Conservation (phyloP, 768 basidiomycete species). For the Pluteus cervinus region DNA sequence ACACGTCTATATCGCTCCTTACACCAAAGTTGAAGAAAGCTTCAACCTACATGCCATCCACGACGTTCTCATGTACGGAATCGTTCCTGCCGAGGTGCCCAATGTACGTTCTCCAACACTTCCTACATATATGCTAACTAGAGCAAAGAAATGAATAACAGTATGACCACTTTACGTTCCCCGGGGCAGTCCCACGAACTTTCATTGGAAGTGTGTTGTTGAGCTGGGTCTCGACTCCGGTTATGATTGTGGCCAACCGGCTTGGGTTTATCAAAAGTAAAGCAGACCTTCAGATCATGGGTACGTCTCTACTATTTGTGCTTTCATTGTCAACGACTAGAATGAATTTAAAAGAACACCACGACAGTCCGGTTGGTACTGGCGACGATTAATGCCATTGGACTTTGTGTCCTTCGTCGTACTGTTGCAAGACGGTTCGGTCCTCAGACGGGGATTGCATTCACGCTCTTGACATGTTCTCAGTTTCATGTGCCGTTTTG, state of each 20-base stretch:
- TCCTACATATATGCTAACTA: background rate
- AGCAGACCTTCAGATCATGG: conserved; percentile 61
- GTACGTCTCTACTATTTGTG: conserved; percentile 33
- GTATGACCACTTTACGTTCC: conserved; percentile 89
- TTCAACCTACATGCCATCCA: conserved; percentile 92
- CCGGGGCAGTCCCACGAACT: conserved; percentile 85
- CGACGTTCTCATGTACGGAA: conserved; percentile 79
- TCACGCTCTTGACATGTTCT: conserved; percentile 62
- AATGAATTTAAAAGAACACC: conserved; percentile 1
- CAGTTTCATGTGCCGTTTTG: conserved; percentile 94
- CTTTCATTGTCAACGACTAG: background rate
- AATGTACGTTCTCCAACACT: conserved; percentile 36
- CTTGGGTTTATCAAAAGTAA: conserved; percentile 47
- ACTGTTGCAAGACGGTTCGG: conserved; percentile 65
- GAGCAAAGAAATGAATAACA: conserved; percentile 21
- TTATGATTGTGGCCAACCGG: conserved; percentile 33
- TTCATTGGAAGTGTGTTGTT: conserved; percentile 76
- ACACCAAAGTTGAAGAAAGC: conserved; percentile 96
- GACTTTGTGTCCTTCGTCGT: conserved; percentile 58
- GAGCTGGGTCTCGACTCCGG: conserved; percentile 48
- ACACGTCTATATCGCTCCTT: conserved; percentile 78
- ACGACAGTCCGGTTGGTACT: conserved; percentile 67
- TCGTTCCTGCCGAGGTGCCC: conserved; percentile 30
- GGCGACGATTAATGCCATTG: conserved; percentile 55
- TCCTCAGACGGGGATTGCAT: conserved; percentile 46